Conservation (phyloP, 1,139 yeast genomes). For the Kodamaea derodonti region DNA sequence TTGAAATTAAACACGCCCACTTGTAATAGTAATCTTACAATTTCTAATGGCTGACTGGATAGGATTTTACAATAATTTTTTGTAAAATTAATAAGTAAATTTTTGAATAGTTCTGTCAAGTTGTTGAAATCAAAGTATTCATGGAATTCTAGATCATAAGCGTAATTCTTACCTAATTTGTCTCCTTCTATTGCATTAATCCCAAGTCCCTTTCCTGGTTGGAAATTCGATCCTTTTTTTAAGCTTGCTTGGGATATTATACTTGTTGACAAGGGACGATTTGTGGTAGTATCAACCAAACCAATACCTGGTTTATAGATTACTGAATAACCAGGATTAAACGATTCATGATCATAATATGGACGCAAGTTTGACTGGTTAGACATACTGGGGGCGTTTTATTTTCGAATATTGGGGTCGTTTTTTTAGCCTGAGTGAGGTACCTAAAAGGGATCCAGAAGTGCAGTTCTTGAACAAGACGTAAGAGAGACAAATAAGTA, state of each 20-base stretch:
- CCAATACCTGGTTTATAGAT: conserved; percentile 60
- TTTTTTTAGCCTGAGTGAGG: no score
- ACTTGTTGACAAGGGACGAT: conserved; percentile 28
- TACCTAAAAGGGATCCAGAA: no score
- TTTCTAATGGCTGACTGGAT: conserved; percentile 85
- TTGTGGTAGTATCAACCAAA: conserved; percentile 41
- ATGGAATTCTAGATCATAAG: conserved; percentile 61
- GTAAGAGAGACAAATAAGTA: neutral
- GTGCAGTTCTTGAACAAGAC: neutral
- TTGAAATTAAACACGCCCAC: conserved; percentile 56
- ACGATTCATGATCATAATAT: conserved; percentile 66
- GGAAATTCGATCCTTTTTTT: conserved; percentile 9
- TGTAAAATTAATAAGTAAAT: conserved; percentile 56
- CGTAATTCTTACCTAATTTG: conserved; percentile 39
- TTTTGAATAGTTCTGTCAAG: conserved; percentile 50
- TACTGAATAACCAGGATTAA: conserved; percentile 64
- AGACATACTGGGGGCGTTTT: conserved; percentile 10
- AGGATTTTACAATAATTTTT: conserved; percentile 66
- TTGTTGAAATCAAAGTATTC: conserved; percentile 63
- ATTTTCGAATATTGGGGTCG: neutral
- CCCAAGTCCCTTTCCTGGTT: conserved; percentile 22
- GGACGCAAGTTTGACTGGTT: conserved; percentile 47
- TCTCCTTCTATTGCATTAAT: conserved; percentile 12
- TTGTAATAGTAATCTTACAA: conserved; percentile 73
- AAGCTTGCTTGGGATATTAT: conserved; percentile 7